phyloP scores from a whole-genome alignment of 129 eudicot species.

The Centella asiatica region DNA sequence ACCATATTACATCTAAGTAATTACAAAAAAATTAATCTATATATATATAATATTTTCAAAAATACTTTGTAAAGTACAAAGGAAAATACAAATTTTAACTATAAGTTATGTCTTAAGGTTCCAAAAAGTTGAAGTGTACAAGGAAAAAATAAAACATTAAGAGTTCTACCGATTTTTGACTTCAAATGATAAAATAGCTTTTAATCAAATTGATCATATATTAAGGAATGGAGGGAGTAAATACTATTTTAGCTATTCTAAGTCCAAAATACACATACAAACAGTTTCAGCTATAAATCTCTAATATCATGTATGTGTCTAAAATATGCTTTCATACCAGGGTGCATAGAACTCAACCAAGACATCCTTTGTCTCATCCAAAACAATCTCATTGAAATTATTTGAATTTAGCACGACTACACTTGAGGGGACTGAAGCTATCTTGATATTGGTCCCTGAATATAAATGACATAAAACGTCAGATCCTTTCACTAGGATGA shows the following conservation, averaged over 20 bases:
- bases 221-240: no score
- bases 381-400: constrained; percentile 75
- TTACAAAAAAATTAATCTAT: no score
- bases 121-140: no score
- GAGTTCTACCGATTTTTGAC: no score
- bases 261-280: not conserved
- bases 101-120: no score
- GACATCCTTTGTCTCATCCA: constrained; percentile 78
- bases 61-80: no score
- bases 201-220: no score
- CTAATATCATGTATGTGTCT: not conserved
- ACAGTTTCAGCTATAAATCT: constrained; percentile 6
- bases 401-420: constrained; percentile 81
- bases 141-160: no score
- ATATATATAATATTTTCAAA: no score
- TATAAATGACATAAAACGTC: constrained; percentile 12
- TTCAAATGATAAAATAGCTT: no score
- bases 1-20: no score
- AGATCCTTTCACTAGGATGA: not conserved
- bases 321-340: constrained; percentile 41
- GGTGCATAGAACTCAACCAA: constrained; percentile 99
- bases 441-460: constrained; percentile 86
- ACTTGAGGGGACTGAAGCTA: constrained; percentile 73
- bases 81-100: no score
- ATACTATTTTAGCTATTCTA: not conserved